Percentiles rank a stretch among this genome's conserved stretches.
Evolutionary conservation across 2,329 filamentous ascomycete species (phyloP).

Genomic region (Pseudogymnoascus pannorum): DNA sequence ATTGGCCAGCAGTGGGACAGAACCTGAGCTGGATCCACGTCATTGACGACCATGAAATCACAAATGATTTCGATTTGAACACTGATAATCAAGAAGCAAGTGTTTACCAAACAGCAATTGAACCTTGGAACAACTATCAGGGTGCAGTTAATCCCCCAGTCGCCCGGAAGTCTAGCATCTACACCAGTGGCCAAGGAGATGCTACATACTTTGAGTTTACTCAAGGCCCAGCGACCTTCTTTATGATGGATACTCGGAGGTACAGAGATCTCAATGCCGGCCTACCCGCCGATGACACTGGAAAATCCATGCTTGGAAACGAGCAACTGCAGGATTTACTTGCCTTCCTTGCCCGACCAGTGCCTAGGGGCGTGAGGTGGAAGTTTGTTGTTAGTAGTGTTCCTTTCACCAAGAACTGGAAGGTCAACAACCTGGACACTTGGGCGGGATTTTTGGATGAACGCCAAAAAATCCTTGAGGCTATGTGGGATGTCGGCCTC

Average conservation of each 20-base stretch:
- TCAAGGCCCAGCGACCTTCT: constrained; percentile 87
- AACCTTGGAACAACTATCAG: constrained; percentile 80
- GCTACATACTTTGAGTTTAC: constrained; percentile 85
- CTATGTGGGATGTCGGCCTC: constrained; percentile 83
- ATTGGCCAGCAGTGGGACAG: constrained; percentile 69
- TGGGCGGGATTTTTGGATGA: constrained; percentile 90
- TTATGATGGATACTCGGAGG: constrained; percentile 85
- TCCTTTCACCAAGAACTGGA: constrained; percentile 98
- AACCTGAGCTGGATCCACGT: constrained; percentile 97
- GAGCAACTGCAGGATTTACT: constrained; percentile 75
- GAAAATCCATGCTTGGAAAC: constrained; percentile 81
- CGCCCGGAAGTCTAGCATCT: constrained; percentile 43
- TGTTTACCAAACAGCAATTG: constrained; percentile 18
- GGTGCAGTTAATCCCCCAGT: constrained; percentile 73
- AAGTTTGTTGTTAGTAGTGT: constrained; percentile 87
- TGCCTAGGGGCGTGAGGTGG: constrained; percentile 76
- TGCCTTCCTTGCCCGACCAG: constrained; percentile 64
- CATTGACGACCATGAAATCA: constrained; percentile 92
- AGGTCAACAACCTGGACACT: constrained; percentile 77
- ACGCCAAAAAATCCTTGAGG: constrained; percentile 70
- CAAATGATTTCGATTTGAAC: constrained; percentile 85
- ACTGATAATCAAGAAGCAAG: constrained; percentile 42
- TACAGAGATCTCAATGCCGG: constrained; percentile 66
- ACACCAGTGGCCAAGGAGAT: constrained; percentile 35
- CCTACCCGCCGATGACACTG: constrained; percentile 49